phyloP scores from a whole-genome alignment of 345 rosid species.

The Acer saccharum region DNA sequence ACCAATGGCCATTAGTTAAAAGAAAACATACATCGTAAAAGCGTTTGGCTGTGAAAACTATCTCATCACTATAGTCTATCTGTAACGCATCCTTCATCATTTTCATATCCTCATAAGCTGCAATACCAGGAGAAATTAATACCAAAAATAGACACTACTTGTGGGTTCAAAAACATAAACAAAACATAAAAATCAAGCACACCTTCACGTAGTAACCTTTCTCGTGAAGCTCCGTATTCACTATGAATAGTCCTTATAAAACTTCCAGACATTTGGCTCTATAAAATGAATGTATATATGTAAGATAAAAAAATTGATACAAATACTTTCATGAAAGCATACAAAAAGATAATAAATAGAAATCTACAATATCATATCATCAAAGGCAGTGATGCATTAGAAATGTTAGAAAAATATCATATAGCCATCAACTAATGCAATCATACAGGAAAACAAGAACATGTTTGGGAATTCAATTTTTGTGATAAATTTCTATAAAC shows the following conservation, averaged over 20 bases:
- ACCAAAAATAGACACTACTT: not conserved
- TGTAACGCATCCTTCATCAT: conserved; percentile 53
- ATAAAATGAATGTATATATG: conserved; percentile 21
- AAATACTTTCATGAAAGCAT: not conserved
- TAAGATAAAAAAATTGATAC: not conserved
- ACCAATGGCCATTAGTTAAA: conserved; percentile 1
- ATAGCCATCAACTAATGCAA: not conserved
- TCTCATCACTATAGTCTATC: conserved; percentile 62
- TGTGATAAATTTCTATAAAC: not conserved
- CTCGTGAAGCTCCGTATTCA: conserved; percentile 49
- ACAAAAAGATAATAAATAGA: not conserved
- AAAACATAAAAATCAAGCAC: conserved; percentile 14
- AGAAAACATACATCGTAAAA: conserved; percentile 63
- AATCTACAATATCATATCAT: not conserved
- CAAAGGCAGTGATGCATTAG: not conserved
- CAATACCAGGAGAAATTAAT: conserved; percentile 12
- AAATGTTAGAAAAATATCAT: not conserved
- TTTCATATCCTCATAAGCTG: conserved; percentile 67
- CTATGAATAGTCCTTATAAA: conserved; percentile 50
- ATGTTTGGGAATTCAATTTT: not conserved
- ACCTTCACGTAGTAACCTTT: conserved; percentile 55
- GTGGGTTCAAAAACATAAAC: not conserved
- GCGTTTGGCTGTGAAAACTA: conserved; percentile 52
- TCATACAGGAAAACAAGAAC: not conserved
- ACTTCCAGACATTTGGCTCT: conserved; percentile 62